Base-by-base conservation (phyloP, 306 rosid species). In the Gastrolobium bilobum region DNA sequence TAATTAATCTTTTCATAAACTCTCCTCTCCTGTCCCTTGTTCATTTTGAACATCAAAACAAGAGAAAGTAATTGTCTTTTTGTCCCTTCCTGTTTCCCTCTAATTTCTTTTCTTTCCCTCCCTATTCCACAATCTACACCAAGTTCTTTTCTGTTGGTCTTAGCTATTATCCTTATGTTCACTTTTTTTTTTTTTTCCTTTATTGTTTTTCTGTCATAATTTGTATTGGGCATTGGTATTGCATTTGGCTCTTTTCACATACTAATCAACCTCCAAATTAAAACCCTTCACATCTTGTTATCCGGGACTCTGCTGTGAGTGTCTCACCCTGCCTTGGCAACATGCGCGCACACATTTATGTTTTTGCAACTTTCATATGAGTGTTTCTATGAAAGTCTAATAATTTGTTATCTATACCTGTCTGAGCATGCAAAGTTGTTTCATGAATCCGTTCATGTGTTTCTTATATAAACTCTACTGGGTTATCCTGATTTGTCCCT, bases 401-500 rank as follows among this genome's bases (percentile, higher is more conserved):
- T 61, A 14, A 35, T 58, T 53, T 58, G 20, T 79, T 40, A 31
- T 51, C 38, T 67, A 39, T 6, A 57, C 43, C 26, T 73, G 7
- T 63, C 9, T 74, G 35, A 57, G 44, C 39, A 4, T 48, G 52
- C 30, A 53, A 51, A 37, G 46, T 63, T 78, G 78, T 35, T 60
- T 59, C 56, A 46, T 68, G 71, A 68, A 33, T 71, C 61, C 8
- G 30, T 74, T 54, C 66, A 4, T 1, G 4, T 47, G 40, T 67
- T 59, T 75, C 10, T 76, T 13, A 1, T 34, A 11, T 53, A 50
- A 60, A 42, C 37, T 30, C 60, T 13, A 20, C 33, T 50, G 69
- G 54, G 65, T 65, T 57, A 71, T 51, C 73, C 42, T 68, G 39
- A 64, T 73, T 83, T 53, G 47, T 80, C 70, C 78, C 75, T 71